Conservation (phyloP, 495 filamentous ascomycete species). For the Penicillium pancosmium region DNA sequence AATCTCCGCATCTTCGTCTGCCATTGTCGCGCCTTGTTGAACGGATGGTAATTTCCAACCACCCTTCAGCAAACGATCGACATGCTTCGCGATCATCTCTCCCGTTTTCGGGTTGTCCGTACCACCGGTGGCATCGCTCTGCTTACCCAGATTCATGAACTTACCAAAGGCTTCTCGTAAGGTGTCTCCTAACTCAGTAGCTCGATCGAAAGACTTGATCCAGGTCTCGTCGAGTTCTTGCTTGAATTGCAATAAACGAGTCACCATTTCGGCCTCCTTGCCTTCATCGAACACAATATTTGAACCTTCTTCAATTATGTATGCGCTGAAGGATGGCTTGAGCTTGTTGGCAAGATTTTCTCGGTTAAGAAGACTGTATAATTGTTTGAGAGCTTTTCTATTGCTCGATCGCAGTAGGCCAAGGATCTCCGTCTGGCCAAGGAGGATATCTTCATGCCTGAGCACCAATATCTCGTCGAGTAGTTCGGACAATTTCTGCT, state of each 20-base stretch:
- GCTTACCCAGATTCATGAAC: conserved; percentile 88
- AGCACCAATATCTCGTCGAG: conserved; percentile 70
- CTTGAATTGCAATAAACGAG: conserved; percentile 80
- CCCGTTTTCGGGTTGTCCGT: conserved; percentile 90
- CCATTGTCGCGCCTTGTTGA: conserved; percentile 55
- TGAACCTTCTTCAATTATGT: conserved; percentile 77
- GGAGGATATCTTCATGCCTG: conserved; percentile 61
- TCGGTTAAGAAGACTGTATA: conserved; percentile 74
- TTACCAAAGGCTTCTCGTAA: conserved; percentile 81
- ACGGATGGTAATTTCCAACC: conserved; percentile 73
- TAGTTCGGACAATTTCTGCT: conserved; percentile 68
- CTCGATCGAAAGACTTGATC: conserved; percentile 68
- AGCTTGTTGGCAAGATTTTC: conserved; percentile 66
- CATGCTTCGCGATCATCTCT: conserved; percentile 98
- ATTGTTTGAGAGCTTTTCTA: conserved; percentile 65
- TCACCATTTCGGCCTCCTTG: conserved; percentile 83
- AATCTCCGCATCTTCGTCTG: conserved; percentile 88
- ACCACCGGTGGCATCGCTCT: conserved; percentile 63
- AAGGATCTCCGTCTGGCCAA: conserved; percentile 63
- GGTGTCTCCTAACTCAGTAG: conserved; percentile 72
- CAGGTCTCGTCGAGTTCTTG: conserved; percentile 74
- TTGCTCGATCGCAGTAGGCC: conserved; percentile 69
- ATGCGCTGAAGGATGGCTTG: conserved; percentile 70
- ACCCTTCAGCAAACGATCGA: conserved; percentile 84
- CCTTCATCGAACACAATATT: conserved; percentile 78